Evolutionary conservation across 306 rosid genomes (phyloP).

Genomic region (Sechiopsis laciniata): DNA sequence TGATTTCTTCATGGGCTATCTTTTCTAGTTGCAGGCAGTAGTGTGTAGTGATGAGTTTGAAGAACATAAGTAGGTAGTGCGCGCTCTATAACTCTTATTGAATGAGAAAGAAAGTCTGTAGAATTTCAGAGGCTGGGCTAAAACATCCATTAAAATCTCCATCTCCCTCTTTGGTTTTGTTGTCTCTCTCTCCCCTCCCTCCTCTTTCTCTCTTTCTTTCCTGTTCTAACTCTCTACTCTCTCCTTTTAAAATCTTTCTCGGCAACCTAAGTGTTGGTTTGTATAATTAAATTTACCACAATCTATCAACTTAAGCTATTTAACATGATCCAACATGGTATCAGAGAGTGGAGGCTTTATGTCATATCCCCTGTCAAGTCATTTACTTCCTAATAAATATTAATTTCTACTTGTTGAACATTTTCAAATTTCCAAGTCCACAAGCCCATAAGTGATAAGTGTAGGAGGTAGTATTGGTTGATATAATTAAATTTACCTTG

Average conservation of each 20-base stretch:
- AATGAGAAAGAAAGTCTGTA: neutral
- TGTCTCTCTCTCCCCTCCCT: neutral
- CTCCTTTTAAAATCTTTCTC: neutral
- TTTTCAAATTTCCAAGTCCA: too few relatives aligned
- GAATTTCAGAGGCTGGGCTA: slow-evolving; percentile 6
- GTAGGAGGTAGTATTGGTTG: too few relatives aligned
- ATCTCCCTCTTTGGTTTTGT: neutral
- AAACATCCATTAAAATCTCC: neutral
- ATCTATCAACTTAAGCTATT: too few relatives aligned
- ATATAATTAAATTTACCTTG: too few relatives aligned
- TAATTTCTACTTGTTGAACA: too few relatives aligned
- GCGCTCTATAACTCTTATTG: neutral
- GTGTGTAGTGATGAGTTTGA: neutral
- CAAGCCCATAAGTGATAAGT: too few relatives aligned
- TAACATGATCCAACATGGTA: too few relatives aligned
- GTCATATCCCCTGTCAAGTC: too few relatives aligned
- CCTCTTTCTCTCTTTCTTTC: neutral
- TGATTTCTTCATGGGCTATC: neutral
- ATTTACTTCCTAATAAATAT: too few relatives aligned
- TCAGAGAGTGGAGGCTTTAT: too few relatives aligned
- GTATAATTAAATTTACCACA: too few relatives aligned
- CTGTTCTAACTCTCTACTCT: neutral
- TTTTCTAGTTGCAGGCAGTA: slow-evolving; percentile 1
- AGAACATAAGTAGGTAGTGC: neutral
- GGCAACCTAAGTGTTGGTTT: neutral